Evolutionary conservation across 768 basidiomycete genomes (phyloP), one percentile per base, ranked within the genome.

Genomic region (Boletus sp.): DNA sequence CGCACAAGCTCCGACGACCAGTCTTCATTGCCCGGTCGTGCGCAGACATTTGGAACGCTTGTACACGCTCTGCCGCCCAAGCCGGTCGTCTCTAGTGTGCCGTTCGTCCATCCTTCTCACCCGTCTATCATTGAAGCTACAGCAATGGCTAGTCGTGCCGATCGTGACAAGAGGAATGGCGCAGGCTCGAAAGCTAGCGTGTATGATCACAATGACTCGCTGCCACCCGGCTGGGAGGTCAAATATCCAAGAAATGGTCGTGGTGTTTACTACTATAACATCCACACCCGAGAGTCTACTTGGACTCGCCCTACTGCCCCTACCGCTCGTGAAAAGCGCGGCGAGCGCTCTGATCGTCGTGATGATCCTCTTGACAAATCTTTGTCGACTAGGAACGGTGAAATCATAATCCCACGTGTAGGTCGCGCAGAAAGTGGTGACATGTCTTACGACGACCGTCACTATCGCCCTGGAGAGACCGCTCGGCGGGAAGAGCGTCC

Each of bases 1-100:
- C 58, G 4, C 40, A 50, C 66, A 3, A 59, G 64, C 30, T 23
- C 55, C 2, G 38, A 7, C 3, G 59, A 68, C 48, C 67, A 62
- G 29, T 57, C 70, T 14, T 61, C 66, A 23, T 48, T 63, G 27
- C 59, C 65, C 32, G 45, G 53, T 38, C 73, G 67, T 10, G 30
- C 61, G 25, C 61, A 50, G 17, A 54, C 71, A 25, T 60, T 72
- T 50, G 70, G 73, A 43, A 75, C 80, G 47, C 65, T 85, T 43
- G 82, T 78, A n/a, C 85, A 88, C 64, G 83, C 84, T 29, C 74
- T 88, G 17, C 85, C 85, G 19, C 81, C 85, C 4, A 88, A 87
- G 68, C 85, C 85, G 43, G 73, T 79, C 32, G 72, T 78, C 42
- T 72, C 77, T 42, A 76, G 61, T 57, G 77, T 80, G 47, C 77